Evolutionary conservation across 805 yeast genomes (phyloP).

Genomic region (Lipomyces starkeyi): DNA sequence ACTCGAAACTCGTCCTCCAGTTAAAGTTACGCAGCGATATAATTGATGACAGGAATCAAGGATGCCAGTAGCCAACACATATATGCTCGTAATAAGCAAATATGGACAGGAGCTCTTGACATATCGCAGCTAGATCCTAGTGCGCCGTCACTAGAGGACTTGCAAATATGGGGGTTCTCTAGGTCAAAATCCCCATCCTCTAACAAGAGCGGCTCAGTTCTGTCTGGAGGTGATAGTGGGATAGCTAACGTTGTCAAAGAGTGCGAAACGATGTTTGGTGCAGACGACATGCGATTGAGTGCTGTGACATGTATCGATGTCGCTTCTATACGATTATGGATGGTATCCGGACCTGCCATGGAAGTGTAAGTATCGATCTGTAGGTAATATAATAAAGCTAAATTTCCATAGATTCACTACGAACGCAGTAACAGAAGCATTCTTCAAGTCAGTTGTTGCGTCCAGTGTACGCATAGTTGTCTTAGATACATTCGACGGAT

Average conservation of each 20-base stretch:
- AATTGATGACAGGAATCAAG: neutral
- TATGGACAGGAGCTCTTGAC: slow-evolving; percentile 8
- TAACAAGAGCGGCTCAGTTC: neutral
- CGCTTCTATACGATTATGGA: slow-evolving; percentile 17
- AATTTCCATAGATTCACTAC: slow-evolving; percentile 16
- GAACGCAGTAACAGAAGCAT: slow-evolving; percentile 16
- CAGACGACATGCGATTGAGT: neutral
- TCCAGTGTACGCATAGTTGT: slow-evolving; percentile 6
- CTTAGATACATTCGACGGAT: neutral
- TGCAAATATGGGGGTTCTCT: slow-evolving; percentile 3
- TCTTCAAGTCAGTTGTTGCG: slow-evolving; percentile 15
- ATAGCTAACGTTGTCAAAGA: neutral
- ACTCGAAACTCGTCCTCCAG: neutral
- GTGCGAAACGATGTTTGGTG: neutral
- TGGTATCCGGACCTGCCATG: slow-evolving; percentile 20
- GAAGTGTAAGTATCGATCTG: slow-evolving; percentile 13
- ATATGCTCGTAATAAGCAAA: neutral
- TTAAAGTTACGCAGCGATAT: neutral
- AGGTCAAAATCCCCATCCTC: neutral
- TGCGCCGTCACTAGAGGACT: neutral
- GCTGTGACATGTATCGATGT: slow-evolving; percentile 20
- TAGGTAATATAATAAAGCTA: neutral
- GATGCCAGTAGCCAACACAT: neutral
- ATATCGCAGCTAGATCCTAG: neutral
- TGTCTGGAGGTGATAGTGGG: neutral